Evolutionary conservation across 1,284 basidiomycete species (phyloP).

Genomic region (Tylopilus sp.): DNA sequence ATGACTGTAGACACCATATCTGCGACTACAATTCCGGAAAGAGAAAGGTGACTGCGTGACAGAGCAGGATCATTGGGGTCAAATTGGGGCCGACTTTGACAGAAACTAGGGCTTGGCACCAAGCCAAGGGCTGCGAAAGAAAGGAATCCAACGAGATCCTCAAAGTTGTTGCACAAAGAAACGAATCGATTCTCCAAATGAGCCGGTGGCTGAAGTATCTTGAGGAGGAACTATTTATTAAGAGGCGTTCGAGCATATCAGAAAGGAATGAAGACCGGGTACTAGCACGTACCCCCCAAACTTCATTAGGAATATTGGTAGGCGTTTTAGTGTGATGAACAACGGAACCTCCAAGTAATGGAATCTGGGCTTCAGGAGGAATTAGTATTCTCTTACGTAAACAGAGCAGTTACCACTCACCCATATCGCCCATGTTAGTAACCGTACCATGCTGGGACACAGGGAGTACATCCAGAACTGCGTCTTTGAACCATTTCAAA

Average conservation of each 20-base stretch:
- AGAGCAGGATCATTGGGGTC: constrained; percentile 5
- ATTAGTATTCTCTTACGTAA: background rate
- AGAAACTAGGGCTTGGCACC: constrained; percentile 32
- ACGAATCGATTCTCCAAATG: constrained; percentile 46
- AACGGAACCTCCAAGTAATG: constrained; percentile 44
- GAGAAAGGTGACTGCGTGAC: constrained; percentile 37
- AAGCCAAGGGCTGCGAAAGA: constrained; percentile 37
- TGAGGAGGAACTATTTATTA: constrained; percentile 5
- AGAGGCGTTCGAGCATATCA: background rate
- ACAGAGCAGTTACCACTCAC: constrained; percentile 6
- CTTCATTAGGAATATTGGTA: constrained; percentile 38
- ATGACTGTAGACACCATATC: constrained; percentile 26
- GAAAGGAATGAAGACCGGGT: background rate
- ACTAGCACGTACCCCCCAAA: constrained; percentile 42
- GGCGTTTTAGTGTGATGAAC: constrained; percentile 33
- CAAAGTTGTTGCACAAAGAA: constrained; percentile 44
- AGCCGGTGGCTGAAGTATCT: constrained; percentile 11
- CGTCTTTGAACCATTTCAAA: constrained; percentile 43
- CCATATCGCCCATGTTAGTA: constrained; percentile 6
- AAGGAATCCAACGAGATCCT: constrained; percentile 44
- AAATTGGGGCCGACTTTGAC: constrained; percentile 2
- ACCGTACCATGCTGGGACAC: constrained; percentile 19
- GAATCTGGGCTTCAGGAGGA: constrained; percentile 25
- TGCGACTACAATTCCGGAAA: constrained; percentile 41
- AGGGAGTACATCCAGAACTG: constrained; percentile 35